Conservation (phyloP, 129 eudicot species). For the Escallonia herrerae region DNA sequence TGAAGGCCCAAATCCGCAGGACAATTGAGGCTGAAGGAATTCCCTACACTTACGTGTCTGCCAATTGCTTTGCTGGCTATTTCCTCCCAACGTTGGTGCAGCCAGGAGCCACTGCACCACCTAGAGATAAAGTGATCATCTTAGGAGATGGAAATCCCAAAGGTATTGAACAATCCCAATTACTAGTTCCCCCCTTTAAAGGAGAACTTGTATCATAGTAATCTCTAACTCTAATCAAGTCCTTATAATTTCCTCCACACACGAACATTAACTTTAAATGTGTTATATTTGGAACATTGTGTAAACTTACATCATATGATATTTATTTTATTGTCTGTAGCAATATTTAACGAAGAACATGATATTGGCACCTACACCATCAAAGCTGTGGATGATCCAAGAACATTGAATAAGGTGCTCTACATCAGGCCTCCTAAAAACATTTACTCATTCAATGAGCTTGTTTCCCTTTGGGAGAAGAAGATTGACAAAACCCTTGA, state of each 20-base stretch:
- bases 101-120: slow-evolving; percentile 53
- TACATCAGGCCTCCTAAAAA: slow-evolving; percentile 58
- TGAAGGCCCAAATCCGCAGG: slow-evolving; percentile 48
- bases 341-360: slow-evolving; percentile 49
- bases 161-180: no score
- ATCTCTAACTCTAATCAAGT: no score
- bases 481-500: slow-evolving; percentile 63
- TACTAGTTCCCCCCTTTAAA: no score
- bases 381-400: slow-evolving; percentile 75
- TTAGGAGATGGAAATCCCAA: slow-evolving; percentile 63
- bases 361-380: slow-evolving; percentile 78
- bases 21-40: slow-evolving; percentile 58
- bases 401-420: slow-evolving; percentile 72
- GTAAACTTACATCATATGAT: no score
- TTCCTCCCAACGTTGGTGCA: slow-evolving; percentile 51
- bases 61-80: slow-evolving; percentile 60
- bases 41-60: slow-evolving; percentile 47
- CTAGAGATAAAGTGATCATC: slow-evolving; percentile 61
- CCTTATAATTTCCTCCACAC: no score
- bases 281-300: neutral
- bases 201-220: no score
- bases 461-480: slow-evolving; percentile 76
- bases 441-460: slow-evolving; percentile 50
- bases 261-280: no score
- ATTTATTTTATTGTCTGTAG: no score